These are phyloP conservation scores for Plantago elongata DNA, from an alignment of 257 asterid genomes.

Conservation along the genomic window DNA sequence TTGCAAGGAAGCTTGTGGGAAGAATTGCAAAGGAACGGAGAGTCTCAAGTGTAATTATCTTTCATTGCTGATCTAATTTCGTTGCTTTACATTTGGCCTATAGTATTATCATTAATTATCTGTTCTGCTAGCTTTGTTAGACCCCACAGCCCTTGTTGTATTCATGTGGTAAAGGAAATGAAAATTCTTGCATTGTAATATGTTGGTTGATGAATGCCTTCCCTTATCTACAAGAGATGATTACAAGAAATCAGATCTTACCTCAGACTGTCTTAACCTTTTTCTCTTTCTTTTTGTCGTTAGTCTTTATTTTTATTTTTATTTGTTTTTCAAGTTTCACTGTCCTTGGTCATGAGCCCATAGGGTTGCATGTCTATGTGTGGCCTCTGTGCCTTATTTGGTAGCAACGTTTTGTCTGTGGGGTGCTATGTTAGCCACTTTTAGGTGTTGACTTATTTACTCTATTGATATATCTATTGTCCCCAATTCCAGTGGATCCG, in stretches of 20 bases:
- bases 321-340: background rate
- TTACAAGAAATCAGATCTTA: no score
- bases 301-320: conserved; percentile 7
- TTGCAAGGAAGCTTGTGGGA: conserved; percentile 99
- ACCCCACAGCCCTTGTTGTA: background rate
- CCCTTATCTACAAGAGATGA: no score
- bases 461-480: conserved; percentile 23
- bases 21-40: conserved; percentile 89
- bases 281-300: conserved; percentile 3
- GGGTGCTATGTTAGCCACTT: background rate
- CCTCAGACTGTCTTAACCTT: no score
- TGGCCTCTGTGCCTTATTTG: no score
- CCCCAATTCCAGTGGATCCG: conserved; percentile 64
- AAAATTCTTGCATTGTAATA: conserved; percentile 7
- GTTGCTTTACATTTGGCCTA: conserved; percentile 9
- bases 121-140: background rate
- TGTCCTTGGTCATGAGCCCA: no score
- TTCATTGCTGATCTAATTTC: conserved; percentile 21
- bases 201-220: conserved; percentile 1
- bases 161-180: background rate
- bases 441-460: conserved; percentile 15
- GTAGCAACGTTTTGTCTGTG: no score
- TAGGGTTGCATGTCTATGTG: no score
- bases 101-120: background rate
- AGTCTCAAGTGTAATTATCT: conserved; percentile 73